These are phyloP conservation scores for Lenzites betulinus DNA, from an alignment of 768 basidiomycete genomes.

Conservation along the genomic window DNA sequence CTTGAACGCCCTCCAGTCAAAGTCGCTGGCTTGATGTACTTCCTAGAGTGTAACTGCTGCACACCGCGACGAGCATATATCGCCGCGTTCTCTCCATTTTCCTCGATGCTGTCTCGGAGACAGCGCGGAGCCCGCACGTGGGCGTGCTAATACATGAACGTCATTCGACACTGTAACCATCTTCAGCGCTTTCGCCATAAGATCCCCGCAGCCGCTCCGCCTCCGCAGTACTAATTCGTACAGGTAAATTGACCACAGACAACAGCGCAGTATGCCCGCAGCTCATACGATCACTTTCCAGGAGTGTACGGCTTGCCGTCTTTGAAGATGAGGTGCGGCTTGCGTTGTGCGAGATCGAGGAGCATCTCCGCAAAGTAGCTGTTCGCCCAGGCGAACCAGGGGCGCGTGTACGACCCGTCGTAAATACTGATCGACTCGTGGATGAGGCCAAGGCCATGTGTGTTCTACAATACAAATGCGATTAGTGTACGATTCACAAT, in stretches of 20 bases:
- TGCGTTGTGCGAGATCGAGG: slow-evolving; percentile 71
- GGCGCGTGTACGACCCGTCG: slow-evolving; percentile 58
- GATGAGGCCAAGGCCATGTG: slow-evolving; percentile 71
- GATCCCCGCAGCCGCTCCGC: slow-evolving; percentile 1
- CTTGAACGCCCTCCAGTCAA: no score
- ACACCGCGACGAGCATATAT: not conserved
- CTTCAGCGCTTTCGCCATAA: no score
- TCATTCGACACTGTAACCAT: not conserved
- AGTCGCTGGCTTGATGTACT: not conserved
- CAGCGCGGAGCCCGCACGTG: not conserved
- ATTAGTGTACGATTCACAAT: not conserved
- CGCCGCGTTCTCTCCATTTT: not conserved
- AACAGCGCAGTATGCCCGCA: not conserved
- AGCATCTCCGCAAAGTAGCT: slow-evolving; percentile 86
- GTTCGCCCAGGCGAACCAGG: slow-evolving; percentile 86
- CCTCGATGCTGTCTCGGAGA: not conserved
- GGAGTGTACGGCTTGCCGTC: slow-evolving; percentile 56
- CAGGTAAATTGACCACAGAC: slow-evolving; percentile 5
- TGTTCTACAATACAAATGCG: slow-evolving; percentile 50
- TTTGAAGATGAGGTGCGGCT: slow-evolving; percentile 68
- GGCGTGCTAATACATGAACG: not conserved
- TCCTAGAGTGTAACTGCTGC: not conserved
- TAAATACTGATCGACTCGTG: slow-evolving; percentile 76
- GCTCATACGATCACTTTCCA: slow-evolving; percentile 37
- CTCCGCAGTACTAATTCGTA: slow-evolving; percentile 6